Percentiles rank a stretch among this genome's conserved stretches.
These are phyloP conservation scores for Akebia trifoliata DNA, from an alignment of 164 flowering plant genomes.

Conservation along the genomic window DNA sequence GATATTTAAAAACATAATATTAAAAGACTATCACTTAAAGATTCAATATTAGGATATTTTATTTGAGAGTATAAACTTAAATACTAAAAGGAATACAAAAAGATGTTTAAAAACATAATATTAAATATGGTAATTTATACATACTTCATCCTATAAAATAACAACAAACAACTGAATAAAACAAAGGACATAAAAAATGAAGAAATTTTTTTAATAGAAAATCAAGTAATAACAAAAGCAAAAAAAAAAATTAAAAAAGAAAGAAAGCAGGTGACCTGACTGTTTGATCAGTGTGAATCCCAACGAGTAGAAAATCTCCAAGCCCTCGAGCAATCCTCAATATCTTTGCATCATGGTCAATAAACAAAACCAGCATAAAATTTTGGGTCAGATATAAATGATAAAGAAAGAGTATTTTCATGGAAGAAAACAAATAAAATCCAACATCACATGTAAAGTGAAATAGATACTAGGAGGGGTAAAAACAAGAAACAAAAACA, in stretches of 20 bases:
- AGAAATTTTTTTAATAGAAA: neutral
- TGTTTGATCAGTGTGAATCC: constrained; percentile 88
- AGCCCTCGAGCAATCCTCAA: constrained; percentile 79
- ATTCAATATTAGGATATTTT: no score
- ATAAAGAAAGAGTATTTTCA: neutral
- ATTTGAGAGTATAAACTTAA: no score
- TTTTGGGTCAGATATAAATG: neutral
- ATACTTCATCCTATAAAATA: no score
- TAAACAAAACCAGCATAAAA: neutral
- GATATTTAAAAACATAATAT: no score
- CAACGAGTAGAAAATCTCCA: constrained; percentile 97
- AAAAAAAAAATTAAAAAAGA: neutral
- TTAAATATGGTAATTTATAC: no score
- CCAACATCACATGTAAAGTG: neutral
- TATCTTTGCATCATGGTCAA: constrained; percentile 38
- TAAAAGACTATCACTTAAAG: no score
- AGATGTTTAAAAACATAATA: no score
- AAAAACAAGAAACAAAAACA: neutral
- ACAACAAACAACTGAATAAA: neutral
- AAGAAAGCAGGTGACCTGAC: constrained; percentile 55
- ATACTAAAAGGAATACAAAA: no score
- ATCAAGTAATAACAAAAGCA: neutral
- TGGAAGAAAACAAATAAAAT: neutral
- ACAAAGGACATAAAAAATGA: neutral
- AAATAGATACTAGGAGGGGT: neutral